Evolutionary conservation across 768 basidiomycete species (phyloP).

Genomic region (Pulveroboletus sp.): DNA sequence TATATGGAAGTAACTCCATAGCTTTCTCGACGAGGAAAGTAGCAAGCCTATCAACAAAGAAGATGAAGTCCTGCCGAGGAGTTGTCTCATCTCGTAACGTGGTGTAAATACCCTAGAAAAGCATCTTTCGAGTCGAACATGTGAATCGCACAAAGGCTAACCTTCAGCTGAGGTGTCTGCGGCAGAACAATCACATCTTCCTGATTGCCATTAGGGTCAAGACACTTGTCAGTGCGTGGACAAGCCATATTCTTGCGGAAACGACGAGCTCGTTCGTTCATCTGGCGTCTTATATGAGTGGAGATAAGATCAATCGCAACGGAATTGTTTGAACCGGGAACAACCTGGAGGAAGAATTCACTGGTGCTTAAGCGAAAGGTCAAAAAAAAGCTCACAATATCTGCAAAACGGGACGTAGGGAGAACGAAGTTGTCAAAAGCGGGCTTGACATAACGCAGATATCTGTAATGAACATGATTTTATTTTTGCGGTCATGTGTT

Average conservation of each 20-base stretch:
- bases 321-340: constrained; percentile 88
- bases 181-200: constrained; percentile 65
- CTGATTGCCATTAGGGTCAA: constrained; percentile 34
- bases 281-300: constrained; percentile 82
- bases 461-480: constrained; percentile 44
- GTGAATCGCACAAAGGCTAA: constrained; percentile 29
- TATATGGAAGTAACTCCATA: constrained; percentile 77
- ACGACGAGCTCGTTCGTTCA: constrained; percentile 71
- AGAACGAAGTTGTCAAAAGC: constrained; percentile 92
- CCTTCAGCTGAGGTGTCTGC: constrained; percentile 79
- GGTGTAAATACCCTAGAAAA: constrained; percentile 80
- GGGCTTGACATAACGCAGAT: constrained; percentile 93
- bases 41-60: constrained; percentile 85
- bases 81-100: constrained; percentile 75
- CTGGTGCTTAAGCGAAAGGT: neutral
- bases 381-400: constrained; percentile 58
- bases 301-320: constrained; percentile 93
- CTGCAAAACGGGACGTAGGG: constrained; percentile 83
- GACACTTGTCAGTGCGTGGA: constrained; percentile 36
- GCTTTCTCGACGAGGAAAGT: constrained; percentile 85
- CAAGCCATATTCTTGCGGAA: constrained; percentile 75
- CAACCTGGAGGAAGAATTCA: constrained; percentile 58
- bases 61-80: constrained; percentile 83
- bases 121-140: neutral
- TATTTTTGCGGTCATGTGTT: neutral